A percentile compares a stretch with the other conserved stretches of the same genome.
These are phyloP conservation scores for Schizochytrium sp. DNA, from an alignment of 108 stramenopile genomes.

Conservation along the genomic window DNA sequence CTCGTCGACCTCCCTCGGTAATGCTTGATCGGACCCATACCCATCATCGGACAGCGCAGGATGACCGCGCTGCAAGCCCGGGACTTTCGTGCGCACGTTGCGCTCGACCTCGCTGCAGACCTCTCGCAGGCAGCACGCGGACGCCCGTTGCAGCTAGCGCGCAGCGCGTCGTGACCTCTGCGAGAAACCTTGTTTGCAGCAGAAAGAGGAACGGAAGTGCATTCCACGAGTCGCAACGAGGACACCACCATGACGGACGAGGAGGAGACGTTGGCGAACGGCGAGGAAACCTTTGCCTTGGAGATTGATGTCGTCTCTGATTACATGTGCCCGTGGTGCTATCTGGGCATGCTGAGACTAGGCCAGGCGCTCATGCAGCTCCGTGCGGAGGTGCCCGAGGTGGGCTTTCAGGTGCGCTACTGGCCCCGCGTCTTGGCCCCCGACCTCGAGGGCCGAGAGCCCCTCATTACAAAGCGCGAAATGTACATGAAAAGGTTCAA, in stretches of 20 bases:
- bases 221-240: background rate
- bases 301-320: background rate
- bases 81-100: no score
- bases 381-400: background rate
- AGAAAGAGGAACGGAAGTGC: background rate
- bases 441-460: background rate
- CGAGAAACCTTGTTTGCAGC: background rate
- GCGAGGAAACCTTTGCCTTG: background rate
- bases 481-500: background rate
- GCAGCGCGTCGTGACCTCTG: background rate
- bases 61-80: no score
- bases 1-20: no score
- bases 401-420: background rate
- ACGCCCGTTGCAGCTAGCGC: background rate
- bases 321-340: conserved; percentile 6
- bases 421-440: background rate
- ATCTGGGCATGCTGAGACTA: background rate
- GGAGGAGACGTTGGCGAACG: no score
- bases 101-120: no score
- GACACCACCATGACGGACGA: background rate
- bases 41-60: no score
- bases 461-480: background rate
- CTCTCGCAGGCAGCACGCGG: background rate
- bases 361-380: background rate
- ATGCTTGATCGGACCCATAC: no score